Percentiles rank a stretch among this genome's conserved stretches.
These are phyloP conservation scores for Metarhizium robertsii DNA, from an alignment of 2,329 filamentous ascomycete species.

Conservation along the genomic window DNA sequence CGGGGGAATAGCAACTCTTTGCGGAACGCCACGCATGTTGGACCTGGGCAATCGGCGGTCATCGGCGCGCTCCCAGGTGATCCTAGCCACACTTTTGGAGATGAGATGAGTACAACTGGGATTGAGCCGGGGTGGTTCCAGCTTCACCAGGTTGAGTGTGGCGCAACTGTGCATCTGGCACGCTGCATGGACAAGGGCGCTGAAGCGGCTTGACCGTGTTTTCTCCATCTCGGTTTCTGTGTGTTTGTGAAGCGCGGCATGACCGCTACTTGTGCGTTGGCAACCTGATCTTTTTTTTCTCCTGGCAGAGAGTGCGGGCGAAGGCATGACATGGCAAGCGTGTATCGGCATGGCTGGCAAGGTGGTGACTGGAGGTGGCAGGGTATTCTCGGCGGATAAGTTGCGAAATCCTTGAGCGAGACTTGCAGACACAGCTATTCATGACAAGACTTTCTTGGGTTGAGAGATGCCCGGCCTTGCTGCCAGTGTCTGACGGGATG, in stretches of 20 bases:
- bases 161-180: not conserved
- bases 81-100: too few species aligned
- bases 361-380: not conserved
- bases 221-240: not conserved
- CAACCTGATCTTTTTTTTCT: not conserved
- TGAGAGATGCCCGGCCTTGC: not conserved
- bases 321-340: not conserved
- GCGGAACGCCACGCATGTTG: too few species aligned
- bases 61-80: too few species aligned
- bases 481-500: not conserved
- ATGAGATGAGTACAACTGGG: not conserved
- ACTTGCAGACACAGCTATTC: not conserved
- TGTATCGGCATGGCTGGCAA: not conserved
- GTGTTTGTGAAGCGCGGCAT: not conserved
- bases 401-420: not conserved
- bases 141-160: not conserved
- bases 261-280: not conserved
- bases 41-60: too few species aligned
- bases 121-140: not conserved
- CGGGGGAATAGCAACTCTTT: too few species aligned
- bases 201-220: not conserved
- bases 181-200: not conserved
- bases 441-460: not conserved
- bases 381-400: not conserved
- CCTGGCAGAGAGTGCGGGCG: not conserved